Percentiles rank a stretch among this genome's conserved stretches.
Evolutionary conservation across 306 rosid species (phyloP).

Genomic region (Vigna trinervia): DNA sequence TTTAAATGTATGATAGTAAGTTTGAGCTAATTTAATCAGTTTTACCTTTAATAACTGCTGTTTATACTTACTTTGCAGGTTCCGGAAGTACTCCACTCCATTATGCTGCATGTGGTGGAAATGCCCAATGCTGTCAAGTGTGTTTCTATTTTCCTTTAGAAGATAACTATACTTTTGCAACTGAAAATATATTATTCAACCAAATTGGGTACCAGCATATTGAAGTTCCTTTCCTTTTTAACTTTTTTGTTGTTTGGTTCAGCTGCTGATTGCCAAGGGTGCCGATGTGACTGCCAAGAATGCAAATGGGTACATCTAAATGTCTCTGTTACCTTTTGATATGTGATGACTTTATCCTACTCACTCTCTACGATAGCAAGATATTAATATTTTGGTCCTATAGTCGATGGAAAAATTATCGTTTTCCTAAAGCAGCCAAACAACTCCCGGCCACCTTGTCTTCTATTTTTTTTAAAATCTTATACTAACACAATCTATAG

Average conservation of each 20-base stretch:
- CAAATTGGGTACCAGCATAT: slow-evolving; percentile 31
- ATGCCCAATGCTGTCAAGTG: slow-evolving; percentile 95
- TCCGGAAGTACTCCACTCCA: slow-evolving; percentile 97
- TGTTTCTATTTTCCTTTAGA: slow-evolving; percentile 33
- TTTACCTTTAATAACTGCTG: slow-evolving; percentile 22
- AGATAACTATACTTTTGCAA: slow-evolving; percentile 16
- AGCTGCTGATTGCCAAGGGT: slow-evolving; percentile 87
- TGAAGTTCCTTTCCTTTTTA: slow-evolving; percentile 41
- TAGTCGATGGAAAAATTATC: neutral
- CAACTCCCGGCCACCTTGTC: slow-evolving; percentile 18
- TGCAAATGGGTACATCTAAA: slow-evolving; percentile 73
- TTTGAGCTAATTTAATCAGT: slow-evolving; percentile 14
- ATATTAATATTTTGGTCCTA: slow-evolving; percentile 26
- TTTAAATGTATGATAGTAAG: neutral
- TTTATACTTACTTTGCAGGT: slow-evolving; percentile 59
- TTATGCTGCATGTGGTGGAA: slow-evolving; percentile 97
- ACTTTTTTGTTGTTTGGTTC: slow-evolving; percentile 47
- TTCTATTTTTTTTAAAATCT: neutral
- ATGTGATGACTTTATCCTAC: slow-evolving; percentile 25
- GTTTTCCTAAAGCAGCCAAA: slow-evolving; percentile 14
- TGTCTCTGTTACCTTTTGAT: slow-evolving; percentile 38
- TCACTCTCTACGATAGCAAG: slow-evolving; percentile 8
- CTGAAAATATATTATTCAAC: slow-evolving; percentile 24
- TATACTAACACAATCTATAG: neutral
- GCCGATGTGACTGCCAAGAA: slow-evolving; percentile 79